Percentiles rank a stretch among this genome's conserved stretches.
Evolutionary conservation across 2,329 filamentous ascomycete genomes (phyloP).

Genomic region (Talaromyces rugulosus): DNA sequence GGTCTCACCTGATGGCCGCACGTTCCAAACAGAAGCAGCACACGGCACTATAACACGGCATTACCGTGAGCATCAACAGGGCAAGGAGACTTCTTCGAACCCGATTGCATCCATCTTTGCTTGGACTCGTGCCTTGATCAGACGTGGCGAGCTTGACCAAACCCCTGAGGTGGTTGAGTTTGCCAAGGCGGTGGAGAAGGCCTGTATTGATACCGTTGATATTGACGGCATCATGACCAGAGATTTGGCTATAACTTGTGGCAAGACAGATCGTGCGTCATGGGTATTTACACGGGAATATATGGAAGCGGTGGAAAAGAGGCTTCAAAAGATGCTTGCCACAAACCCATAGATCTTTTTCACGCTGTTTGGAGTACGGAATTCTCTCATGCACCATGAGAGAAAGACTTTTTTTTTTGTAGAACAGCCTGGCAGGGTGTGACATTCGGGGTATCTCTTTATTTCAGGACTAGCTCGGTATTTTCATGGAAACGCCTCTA

Average conservation of each 20-base stretch:
- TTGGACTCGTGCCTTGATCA: slow-evolving; percentile 90
- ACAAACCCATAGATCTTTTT: background rate
- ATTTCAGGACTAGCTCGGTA: too few relatives aligned
- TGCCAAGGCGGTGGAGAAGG: slow-evolving; percentile 84
- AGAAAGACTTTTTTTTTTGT: too few relatives aligned
- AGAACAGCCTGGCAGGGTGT: too few relatives aligned
- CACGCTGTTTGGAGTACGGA: too few relatives aligned
- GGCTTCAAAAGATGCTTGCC: slow-evolving; percentile 48
- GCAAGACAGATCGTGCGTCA: slow-evolving; percentile 74
- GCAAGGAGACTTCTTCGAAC: slow-evolving; percentile 94
- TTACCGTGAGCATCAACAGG: slow-evolving; percentile 98
- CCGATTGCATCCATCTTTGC: slow-evolving; percentile 98
- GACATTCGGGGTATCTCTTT: too few relatives aligned
- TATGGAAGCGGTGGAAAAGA: slow-evolving; percentile 83
- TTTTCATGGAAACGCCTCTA: background rate
- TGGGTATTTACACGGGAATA: slow-evolving; percentile 93
- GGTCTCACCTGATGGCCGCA: slow-evolving; percentile 93
- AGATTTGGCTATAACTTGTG: slow-evolving; percentile 88
- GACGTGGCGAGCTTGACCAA: slow-evolving; percentile 86
- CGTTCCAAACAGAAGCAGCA: slow-evolving; percentile 94
- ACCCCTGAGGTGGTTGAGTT: slow-evolving; percentile 88
- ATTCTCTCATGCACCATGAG: too few relatives aligned
- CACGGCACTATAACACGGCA: slow-evolving; percentile 98
- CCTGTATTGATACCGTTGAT: slow-evolving; percentile 91
- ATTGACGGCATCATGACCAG: slow-evolving; percentile 97